These are phyloP conservation scores for Eremomyces bilateralis DNA, from an alignment of 495 filamentous ascomycete genomes.

Conservation along the genomic window DNA sequence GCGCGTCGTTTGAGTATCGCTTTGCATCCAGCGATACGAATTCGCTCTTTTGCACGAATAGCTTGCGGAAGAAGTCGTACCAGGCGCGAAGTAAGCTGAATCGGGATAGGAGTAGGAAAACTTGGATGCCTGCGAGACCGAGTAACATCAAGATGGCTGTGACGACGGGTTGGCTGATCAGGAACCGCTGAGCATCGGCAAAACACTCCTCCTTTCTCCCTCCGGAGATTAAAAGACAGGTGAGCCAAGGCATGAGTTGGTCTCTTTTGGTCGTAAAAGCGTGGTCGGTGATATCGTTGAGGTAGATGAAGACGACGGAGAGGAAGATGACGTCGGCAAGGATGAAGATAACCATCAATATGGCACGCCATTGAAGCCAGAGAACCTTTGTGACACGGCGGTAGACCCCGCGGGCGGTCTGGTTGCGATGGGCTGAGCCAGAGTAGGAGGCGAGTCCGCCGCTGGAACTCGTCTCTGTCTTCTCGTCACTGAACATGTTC, in stretches of 20 bases:
- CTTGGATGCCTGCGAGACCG: constrained; percentile 66
- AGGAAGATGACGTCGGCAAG: constrained; percentile 81
- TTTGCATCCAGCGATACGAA: constrained; percentile 78
- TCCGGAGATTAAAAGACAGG: constrained; percentile 35
- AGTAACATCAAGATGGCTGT: constrained; percentile 65
- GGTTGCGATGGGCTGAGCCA: constrained; percentile 55
- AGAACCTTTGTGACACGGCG: constrained; percentile 66
- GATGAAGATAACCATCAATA: constrained; percentile 68
- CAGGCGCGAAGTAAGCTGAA: constrained; percentile 69
- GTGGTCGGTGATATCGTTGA: constrained; percentile 41
- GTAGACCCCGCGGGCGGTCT: constrained; percentile 75
- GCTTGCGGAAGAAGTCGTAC: constrained; percentile 37
- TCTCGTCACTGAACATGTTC: constrained; percentile 50
- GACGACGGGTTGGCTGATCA: constrained; percentile 54
- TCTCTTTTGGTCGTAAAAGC: constrained; percentile 29
- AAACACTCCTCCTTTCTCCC: constrained; percentile 48
- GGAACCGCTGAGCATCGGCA: constrained; percentile 28
- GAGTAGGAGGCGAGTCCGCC: constrained; percentile 60
- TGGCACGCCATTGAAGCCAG: constrained; percentile 85
- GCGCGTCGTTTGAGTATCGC: constrained; percentile 35
- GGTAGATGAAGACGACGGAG: constrained; percentile 66
- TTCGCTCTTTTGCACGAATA: constrained; percentile 32
- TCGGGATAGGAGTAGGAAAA: constrained; percentile 57
- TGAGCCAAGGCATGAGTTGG: constrained; percentile 35
- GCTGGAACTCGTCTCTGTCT: constrained; percentile 31